Evolutionary conservation across 805 yeast species (phyloP), one percentile per base, ranked within the genome.

Genomic region (Saturnispora diversa): DNA sequence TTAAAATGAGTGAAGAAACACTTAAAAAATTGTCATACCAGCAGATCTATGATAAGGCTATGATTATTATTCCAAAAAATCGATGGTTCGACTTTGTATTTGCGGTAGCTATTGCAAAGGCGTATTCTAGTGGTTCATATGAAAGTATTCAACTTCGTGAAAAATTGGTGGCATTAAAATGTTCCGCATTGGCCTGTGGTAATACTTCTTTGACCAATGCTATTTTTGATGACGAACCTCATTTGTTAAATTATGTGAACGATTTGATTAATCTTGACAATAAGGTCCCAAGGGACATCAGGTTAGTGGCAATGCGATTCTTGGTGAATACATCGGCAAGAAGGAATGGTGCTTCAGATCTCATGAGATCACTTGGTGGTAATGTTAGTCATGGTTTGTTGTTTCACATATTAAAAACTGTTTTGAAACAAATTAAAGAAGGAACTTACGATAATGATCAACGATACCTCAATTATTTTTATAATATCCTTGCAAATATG

Each of bases 341-440:
- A 51, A 75, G 76, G 35, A 70, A 70, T 4, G 81, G 87, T 74
- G 80, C 88, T 13, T 68, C 80, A 37, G 96, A 87, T 49, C 68
- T 88, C 17, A 68, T 87, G 39, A 70, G 86, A 43, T 77, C 84
- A 10, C 58, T 87, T 47, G 85, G 92, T 16, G 96, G 92, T 8
- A 85, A 85, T 55, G 86, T 88, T 29, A 77, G 79, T 45, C 95
- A 88, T 59, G 97, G 97, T 1, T 62, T 77, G 10, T 54, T 88
- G 29, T 84, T 82, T 62, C 87, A 84, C 52, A 72, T 80, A 23
- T 56, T 87, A 22, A 72, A 88, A 42, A 67, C 68, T 31, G 74
- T 85, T n/a, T 65, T 74, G 40, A 74, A 76, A 35, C 61, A 64
- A 8, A 69, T 72, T 1, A 67, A 60, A 44, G 60, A 56, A 5